Conservation (phyloP, 345 rosid species). For the Citrus inodora region DNA sequence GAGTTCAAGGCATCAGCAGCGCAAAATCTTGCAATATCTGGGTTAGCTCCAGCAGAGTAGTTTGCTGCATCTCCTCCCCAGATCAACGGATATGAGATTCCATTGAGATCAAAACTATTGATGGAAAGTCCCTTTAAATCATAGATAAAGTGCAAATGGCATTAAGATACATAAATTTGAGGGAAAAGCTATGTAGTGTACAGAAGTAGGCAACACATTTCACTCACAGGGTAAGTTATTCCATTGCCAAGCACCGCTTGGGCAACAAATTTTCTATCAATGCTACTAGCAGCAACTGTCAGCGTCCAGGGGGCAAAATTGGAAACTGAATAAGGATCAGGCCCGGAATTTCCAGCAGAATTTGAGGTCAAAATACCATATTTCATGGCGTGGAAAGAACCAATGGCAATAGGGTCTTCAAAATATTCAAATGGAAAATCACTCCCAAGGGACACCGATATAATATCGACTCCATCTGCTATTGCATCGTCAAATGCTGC, state of each 20-base stretch:
- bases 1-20: not conserved
- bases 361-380: conserved; percentile 27
- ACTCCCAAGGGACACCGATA: conserved; percentile 26
- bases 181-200: not conserved
- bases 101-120: conserved; percentile 5
- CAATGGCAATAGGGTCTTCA: conserved; percentile 21
- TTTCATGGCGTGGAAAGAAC: conserved; percentile 28
- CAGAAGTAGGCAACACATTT: not conserved
- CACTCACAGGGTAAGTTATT: conserved; percentile 9
- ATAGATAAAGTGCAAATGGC: not conserved
- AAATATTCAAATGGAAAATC: conserved; percentile 4
- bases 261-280: conserved; percentile 27
- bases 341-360: conserved; percentile 25
- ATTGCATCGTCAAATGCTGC: conserved; percentile 38
- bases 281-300: conserved; percentile 32
- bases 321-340: conserved; percentile 9
- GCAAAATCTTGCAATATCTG: conserved; percentile 10
- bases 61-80: conserved; percentile 27
- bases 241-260: conserved; percentile 29
- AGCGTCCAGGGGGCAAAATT: conserved; percentile 32
- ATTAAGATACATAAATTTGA: not conserved
- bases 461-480: conserved; percentile 29
- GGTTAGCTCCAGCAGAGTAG: not conserved
- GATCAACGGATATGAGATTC: conserved; percentile 12
- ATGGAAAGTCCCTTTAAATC: conserved; percentile 9